phyloP scores from a whole-genome alignment of 495 filamentous ascomycete genomes.

The Ascobolus immersus region DNA sequence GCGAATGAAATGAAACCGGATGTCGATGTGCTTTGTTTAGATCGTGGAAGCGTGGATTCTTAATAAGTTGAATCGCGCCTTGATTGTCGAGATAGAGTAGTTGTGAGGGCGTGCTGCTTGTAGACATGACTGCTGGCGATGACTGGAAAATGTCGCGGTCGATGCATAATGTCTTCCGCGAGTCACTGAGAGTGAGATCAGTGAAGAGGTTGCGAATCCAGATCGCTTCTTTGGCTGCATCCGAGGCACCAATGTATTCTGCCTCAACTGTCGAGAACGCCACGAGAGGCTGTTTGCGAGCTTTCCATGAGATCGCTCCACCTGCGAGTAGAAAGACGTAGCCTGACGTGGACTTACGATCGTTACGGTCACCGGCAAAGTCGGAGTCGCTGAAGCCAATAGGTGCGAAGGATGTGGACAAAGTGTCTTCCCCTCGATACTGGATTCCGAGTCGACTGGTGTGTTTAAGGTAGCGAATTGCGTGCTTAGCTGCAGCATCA shows the following conservation, averaged over 20 bases:
- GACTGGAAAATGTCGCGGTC: no score
- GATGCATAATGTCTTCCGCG: no score
- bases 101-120: no score
- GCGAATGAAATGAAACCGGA: not conserved
- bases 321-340: not conserved
- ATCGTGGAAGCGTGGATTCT: not conserved
- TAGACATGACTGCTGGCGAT: no score
- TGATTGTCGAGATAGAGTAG: no score
- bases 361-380: constrained; percentile 1
- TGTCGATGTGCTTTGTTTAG: not conserved
- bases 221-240: not conserved
- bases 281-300: not conserved
- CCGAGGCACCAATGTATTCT: not conserved
- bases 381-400: constrained; percentile 4
- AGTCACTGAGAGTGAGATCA: no score
- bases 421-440: no score
- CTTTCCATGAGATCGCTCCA: not conserved
- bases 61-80: not conserved
- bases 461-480: constrained; percentile 8
- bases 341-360: constrained; percentile 1
- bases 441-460: not conserved
- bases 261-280: not conserved
- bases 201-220: not conserved
- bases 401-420: not conserved
- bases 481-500: constrained; percentile 3